Conservation (phyloP, 805 yeast genomes). For the Huiozyma sinensis region DNA sequence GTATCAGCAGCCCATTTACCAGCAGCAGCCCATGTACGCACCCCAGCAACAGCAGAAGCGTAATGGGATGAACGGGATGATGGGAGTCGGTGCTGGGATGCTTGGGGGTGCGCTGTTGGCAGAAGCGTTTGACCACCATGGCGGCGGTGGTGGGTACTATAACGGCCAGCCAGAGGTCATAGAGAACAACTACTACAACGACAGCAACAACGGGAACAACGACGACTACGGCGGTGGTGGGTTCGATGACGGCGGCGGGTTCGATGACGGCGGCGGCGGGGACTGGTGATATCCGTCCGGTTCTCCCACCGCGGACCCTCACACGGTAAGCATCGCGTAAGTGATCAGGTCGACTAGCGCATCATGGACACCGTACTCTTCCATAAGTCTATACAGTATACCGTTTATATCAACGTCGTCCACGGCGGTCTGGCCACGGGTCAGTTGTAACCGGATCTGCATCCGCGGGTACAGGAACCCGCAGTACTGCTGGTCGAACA, state of each 20-base stretch:
- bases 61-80: slow-evolving; percentile 30
- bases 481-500: neutral
- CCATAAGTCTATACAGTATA: slow-evolving; percentile 10
- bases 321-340: neutral
- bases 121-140: slow-evolving; percentile 28
- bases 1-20: slow-evolving; percentile 23
- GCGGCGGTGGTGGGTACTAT: neutral
- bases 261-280: slow-evolving; percentile 14
- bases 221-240: slow-evolving; percentile 21
- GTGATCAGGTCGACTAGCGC: slow-evolving; percentile 9
- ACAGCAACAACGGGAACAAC: slow-evolving; percentile 12
- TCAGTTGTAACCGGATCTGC: neutral
- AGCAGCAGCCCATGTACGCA: slow-evolving; percentile 24
- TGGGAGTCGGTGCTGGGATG: slow-evolving; percentile 51
- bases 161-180: slow-evolving; percentile 10
- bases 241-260: slow-evolving; percentile 24
- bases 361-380: slow-evolving; percentile 15
- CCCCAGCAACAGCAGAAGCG: slow-evolving; percentile 18
- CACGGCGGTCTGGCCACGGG: neutral
- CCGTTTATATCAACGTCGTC: slow-evolving; percentile 2
- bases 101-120: slow-evolving; percentile 49
- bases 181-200: slow-evolving; percentile 31
- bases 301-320: no score
- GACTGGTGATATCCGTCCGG: no score
- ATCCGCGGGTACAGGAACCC: slow-evolving; percentile 2